phyloP scores from a whole-genome alignment of 306 rosid genomes.

The Pueraria montana region DNA sequence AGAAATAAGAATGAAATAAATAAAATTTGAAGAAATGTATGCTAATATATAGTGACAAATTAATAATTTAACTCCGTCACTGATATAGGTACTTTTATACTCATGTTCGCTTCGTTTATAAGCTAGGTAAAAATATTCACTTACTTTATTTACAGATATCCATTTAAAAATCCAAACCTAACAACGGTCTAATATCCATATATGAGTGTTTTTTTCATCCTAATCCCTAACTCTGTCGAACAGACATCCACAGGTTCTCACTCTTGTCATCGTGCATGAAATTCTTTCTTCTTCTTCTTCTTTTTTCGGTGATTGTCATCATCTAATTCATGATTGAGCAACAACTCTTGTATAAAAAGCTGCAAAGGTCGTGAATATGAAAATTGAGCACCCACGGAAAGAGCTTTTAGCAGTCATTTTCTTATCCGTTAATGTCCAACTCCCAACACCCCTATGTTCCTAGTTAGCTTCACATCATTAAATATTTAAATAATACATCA shows the following conservation, averaged over 20 bases:
- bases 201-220: background rate
- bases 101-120: background rate
- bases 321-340: constrained; percentile 40
- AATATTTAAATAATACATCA: constrained; percentile 13
- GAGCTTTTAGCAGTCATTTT: constrained; percentile 40
- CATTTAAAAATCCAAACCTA: background rate
- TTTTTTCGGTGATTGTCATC: constrained; percentile 3
- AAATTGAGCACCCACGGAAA: constrained; percentile 11
- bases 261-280: background rate
- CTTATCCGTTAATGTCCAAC: constrained; percentile 42
- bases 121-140: background rate
- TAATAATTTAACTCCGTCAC: background rate
- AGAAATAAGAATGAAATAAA: background rate
- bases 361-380: constrained; percentile 15
- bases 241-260: background rate
- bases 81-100: background rate
- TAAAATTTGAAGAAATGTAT: too few relatives aligned
- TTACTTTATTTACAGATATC: background rate
- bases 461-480: constrained; percentile 7
- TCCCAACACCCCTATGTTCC: constrained; percentile 24
- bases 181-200: background rate
- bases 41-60: background rate
- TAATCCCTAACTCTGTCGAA: background rate
- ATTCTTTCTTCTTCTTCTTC: background rate
- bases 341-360: constrained; percentile 22